Conservation (phyloP, 257 asterid species). For the Przewalskia tangutica region DNA sequence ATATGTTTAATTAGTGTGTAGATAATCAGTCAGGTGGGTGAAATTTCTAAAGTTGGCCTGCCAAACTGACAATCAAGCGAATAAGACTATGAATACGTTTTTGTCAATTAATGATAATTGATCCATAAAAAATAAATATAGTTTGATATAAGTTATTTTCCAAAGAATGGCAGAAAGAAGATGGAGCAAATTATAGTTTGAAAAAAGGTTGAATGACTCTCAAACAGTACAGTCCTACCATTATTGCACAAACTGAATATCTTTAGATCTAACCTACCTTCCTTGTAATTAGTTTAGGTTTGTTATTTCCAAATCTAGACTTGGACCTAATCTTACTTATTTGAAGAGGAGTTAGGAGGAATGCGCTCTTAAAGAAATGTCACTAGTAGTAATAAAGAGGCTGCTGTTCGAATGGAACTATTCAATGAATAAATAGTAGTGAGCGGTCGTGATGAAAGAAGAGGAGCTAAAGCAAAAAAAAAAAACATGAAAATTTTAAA, state of each 20-base stretch:
- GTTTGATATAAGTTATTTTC: not conserved
- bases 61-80: not conserved
- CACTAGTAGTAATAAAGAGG: too few relatives aligned
- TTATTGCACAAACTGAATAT: too few relatives aligned
- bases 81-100: not conserved
- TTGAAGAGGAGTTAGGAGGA: too few relatives aligned
- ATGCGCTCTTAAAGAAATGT: too few relatives aligned
- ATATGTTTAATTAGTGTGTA: too few relatives aligned
- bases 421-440: too few relatives aligned
- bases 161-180: not conserved
- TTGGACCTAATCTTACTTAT: slow-evolving; percentile 3
- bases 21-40: too few relatives aligned
- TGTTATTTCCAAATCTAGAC: not conserved
- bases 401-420: too few relatives aligned
- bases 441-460: too few relatives aligned
- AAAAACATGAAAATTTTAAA: too few relatives aligned
- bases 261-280: not conserved
- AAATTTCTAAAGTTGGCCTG: too few relatives aligned
- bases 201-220: not conserved
- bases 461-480: too few relatives aligned
- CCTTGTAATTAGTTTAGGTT: not conserved
- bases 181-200: not conserved
- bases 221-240: not conserved
- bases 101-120: not conserved
- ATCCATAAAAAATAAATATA: not conserved